A percentile compares a stretch with the other conserved stretches of the same genome.
These are phyloP conservation scores for Chlorella vulgaris DNA, from an alignment of 139 green algal genomes.

Conservation along the genomic window DNA sequence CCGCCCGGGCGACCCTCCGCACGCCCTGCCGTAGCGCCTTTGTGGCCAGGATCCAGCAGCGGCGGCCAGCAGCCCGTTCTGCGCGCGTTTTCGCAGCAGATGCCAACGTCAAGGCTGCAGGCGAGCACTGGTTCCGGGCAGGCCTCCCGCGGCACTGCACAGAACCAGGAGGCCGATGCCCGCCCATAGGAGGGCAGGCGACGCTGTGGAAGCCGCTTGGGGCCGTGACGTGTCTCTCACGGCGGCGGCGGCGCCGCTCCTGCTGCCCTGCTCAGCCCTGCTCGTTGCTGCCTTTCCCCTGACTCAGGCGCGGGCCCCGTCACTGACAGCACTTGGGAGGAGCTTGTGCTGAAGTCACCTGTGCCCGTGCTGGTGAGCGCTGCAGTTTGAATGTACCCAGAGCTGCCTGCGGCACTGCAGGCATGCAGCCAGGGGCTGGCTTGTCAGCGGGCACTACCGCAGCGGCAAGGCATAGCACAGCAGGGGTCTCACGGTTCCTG, in stretches of 20 bases:
- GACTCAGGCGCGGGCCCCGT: conserved; percentile 70
- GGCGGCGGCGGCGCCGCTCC: no score
- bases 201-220: no score
- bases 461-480: no score
- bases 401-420: background rate
- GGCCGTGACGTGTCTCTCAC: no score
- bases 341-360: conserved; percentile 79
- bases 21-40: conserved; percentile 13
- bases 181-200: no score
- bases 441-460: no score
- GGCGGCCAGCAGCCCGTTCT: conserved; percentile 3
- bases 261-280: background rate
- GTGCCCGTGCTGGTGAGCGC: conserved; percentile 31
- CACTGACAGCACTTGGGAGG: conserved; percentile 86
- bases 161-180: no score
- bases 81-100: conserved; percentile 28
- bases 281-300: background rate
- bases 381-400: background rate
- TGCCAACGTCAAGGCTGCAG: conserved; percentile 11
- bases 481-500: no score
- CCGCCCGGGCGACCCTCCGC: background rate
- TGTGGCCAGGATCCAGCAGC: background rate
- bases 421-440: background rate
- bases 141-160: background rate
- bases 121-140: background rate